These are phyloP conservation scores for Neonothopanus nambi DNA, from an alignment of 1,284 basidiomycete genomes.

Conservation along the genomic window DNA sequence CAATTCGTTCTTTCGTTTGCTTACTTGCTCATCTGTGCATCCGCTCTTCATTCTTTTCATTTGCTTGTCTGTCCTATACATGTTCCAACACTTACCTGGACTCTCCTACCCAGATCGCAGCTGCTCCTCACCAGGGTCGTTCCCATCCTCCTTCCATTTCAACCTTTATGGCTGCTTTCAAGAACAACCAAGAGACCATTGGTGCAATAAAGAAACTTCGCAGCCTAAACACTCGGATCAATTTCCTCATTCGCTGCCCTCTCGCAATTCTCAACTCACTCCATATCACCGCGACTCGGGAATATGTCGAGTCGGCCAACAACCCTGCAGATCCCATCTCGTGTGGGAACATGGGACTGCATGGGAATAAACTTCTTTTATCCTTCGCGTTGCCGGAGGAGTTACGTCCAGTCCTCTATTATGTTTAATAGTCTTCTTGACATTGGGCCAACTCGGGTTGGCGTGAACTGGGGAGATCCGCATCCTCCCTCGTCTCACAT, in stretches of 20 bases:
- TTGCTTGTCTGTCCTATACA: no score
- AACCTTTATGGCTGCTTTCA: conserved; percentile 4
- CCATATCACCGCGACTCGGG: conserved; percentile 26
- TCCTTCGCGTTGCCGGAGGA: conserved; percentile 23
- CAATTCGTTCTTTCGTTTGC: no score
- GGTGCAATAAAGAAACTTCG: conserved; percentile 35
- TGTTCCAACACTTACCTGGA: no score
- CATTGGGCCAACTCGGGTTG: no score
- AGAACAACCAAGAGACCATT: conserved; percentile 40
- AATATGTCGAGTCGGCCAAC: conserved; percentile 29
- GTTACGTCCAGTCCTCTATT: conserved; percentile 15
- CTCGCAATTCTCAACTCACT: conserved; percentile 19
- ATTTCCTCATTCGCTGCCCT: conserved; percentile 31
- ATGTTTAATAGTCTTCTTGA: no score
- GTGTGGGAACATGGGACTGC: conserved; percentile 21
- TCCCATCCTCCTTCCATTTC: not conserved
- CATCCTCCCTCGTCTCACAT: no score
- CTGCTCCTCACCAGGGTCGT: conserved; percentile 5
- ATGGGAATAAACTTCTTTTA: conserved; percentile 1
- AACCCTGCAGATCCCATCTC: conserved; percentile 39
- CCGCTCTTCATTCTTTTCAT: no score
- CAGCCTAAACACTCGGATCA: conserved; percentile 33
- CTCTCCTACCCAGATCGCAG: not conserved
- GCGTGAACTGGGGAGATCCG: no score
- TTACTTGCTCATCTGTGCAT: no score